Evolutionary conservation across 306 rosid genomes (phyloP).

Genomic region (Vigna reflexopilosa): DNA sequence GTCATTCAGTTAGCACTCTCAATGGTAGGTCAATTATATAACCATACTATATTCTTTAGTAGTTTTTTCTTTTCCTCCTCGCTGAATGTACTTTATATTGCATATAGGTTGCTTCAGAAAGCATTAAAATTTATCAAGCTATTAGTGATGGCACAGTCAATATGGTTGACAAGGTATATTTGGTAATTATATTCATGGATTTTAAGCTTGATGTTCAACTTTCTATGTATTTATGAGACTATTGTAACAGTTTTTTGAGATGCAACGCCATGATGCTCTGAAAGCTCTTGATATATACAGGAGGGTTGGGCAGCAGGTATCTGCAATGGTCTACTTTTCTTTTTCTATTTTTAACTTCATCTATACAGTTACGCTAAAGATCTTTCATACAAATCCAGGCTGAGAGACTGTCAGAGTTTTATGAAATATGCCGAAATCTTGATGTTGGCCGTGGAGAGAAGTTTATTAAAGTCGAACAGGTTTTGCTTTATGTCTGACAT

Average conservation of each 20-base stretch:
- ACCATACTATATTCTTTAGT: constrained; percentile 16
- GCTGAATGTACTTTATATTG: constrained; percentile 48
- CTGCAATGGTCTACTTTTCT: constrained; percentile 10
- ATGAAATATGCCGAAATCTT: constrained; percentile 88
- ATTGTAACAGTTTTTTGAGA: constrained; percentile 90
- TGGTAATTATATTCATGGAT: constrained; percentile 41
- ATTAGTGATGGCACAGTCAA: constrained; percentile 96
- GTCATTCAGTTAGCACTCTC: constrained; percentile 89
- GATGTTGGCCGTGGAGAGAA: constrained; percentile 93
- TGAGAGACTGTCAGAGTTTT: constrained; percentile 91
- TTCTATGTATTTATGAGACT: constrained; percentile 44
- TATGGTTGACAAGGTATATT: constrained; percentile 93
- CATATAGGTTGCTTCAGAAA: constrained; percentile 89
- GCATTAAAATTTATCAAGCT: constrained; percentile 93
- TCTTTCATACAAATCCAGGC: constrained; percentile 63
- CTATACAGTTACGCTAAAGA: constrained; percentile 27
- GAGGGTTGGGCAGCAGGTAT: constrained; percentile 97
- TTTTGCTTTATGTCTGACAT: constrained; percentile 43
- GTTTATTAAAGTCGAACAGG: constrained; percentile 96
- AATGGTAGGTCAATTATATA: constrained; percentile 65
- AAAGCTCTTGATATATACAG: constrained; percentile 89
- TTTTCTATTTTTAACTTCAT: constrained; percentile 36
- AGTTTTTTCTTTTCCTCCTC: constrained; percentile 32
- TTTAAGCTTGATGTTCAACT: constrained; percentile 44
- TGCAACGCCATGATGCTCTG: constrained; percentile 88